Base-by-base conservation (phyloP, 2,329 filamentous ascomycete genomes). In the Ascocoryne sarcoides region DNA sequence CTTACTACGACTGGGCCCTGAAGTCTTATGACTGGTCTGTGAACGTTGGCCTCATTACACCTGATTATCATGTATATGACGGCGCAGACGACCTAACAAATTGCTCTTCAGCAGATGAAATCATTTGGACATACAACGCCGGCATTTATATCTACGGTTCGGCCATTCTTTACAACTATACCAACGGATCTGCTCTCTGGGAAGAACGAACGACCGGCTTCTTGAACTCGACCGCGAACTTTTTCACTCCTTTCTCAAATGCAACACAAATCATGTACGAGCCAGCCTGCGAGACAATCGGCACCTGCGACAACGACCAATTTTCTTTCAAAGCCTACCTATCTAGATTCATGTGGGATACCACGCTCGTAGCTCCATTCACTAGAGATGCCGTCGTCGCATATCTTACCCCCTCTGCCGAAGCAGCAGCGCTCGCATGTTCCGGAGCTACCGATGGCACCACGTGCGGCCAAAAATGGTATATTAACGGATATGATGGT, bases 271-370 rank as follows among this genome's bases (percentile, higher is more conserved):
- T 82, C 60, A 76, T 84, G 72, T 76, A 67, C 54, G 80, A 85
- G 60, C 66, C 67, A 32, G 73, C 75, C n/a, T 85, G 81, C 63
- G 81, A 85, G 59, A 62, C 60, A 3, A 60, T 65, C 43, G 61
- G 63, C 38, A 65, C 55, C 1, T 86, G 82, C 60, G 73, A 76
- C 55, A 67, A 62, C 36, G 79, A 84, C 59, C 77, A 79, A 68
- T 71, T 69, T 51, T 76, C 74, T 7, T 82, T 80, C 70, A 86
- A 85, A 62, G 79, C 70, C 32, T 81, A 79, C 56, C 66, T 82
- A 20, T 66, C 76, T 18, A 75, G 78, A 40, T 81, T 78, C 63
- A 72, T 82, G 64, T 79, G 71, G 62, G 67, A 71, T 33, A 69
- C 75, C 3, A 66, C 73, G 23, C 57, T 69, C 37, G 66, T 80